Conservation (phyloP, 805 yeast species). For the Komagataella mondaviorum region DNA sequence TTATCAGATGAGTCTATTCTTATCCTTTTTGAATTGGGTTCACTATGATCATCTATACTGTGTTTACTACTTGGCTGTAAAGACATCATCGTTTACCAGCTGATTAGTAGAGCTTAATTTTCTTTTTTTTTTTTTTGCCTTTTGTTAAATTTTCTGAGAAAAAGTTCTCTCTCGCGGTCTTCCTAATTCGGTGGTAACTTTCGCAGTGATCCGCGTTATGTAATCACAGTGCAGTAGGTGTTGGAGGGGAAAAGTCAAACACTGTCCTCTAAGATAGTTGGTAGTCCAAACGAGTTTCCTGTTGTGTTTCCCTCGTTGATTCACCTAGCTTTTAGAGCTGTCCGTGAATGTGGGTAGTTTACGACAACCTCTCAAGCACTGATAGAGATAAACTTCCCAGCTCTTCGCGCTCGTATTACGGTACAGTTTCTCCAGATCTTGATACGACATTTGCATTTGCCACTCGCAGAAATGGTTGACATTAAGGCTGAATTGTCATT, state of each 20-base stretch:
- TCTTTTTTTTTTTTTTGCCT: too few relatives aligned
- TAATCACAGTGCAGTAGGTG: neutral
- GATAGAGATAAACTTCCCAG: too few relatives aligned
- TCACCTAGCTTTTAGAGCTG: too few relatives aligned
- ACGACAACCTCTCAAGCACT: too few relatives aligned
- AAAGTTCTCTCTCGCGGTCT: neutral
- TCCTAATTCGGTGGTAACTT: neutral
- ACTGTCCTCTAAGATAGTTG: too few relatives aligned
- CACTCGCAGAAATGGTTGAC: constrained; percentile 1
- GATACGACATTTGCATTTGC: neutral
- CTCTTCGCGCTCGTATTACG: neutral
- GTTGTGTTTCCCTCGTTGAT: too few relatives aligned
- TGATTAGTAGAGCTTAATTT: neutral
- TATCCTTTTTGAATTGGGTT: neutral
- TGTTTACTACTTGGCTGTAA: neutral
- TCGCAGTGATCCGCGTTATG: neutral
- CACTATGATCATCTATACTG: neutral
- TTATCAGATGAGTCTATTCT: neutral
- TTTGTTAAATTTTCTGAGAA: neutral
- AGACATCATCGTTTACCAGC: neutral
- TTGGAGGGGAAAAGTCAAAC: too few relatives aligned
- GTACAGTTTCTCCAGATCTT: neutral
- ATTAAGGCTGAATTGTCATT: constrained; percentile 40
- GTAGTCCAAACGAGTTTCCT: too few relatives aligned
- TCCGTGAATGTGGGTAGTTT: too few relatives aligned